phyloP scores from a whole-genome alignment of 352 stramenopile species.

The Halophytophthora polymorphica region DNA sequence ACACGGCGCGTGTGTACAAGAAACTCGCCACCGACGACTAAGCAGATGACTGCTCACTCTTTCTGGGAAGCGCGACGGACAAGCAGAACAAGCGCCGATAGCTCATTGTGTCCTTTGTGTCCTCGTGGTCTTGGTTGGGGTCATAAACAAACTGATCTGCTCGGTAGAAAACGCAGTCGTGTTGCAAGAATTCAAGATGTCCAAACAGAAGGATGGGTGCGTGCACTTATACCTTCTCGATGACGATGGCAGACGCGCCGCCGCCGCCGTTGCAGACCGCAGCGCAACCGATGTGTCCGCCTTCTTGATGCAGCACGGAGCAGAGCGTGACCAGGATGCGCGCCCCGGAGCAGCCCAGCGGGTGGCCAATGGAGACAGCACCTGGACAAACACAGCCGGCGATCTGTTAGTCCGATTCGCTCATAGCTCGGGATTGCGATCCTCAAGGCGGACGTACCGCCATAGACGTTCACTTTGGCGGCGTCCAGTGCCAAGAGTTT shows the following conservation, averaged over 20 bases:
- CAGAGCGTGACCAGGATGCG: conserved; percentile 93
- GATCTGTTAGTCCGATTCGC: too few species aligned
- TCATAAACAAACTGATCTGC: too few species aligned
- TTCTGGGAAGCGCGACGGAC: not conserved
- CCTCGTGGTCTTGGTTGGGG: too few species aligned
- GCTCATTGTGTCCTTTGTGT: too few species aligned
- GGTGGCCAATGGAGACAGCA: conserved; percentile 60
- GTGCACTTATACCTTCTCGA: conserved; percentile 65
- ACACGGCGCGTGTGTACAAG: conserved; percentile 68
- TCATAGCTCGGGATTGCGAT: too few species aligned
- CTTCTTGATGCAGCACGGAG: conserved; percentile 90
- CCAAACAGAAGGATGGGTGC: too few species aligned
- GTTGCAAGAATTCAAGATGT: too few species aligned
- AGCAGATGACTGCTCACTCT: too few species aligned
- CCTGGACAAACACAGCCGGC: conserved; percentile 14
- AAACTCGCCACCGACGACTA: conserved; percentile 65
- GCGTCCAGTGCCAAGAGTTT: conserved; percentile 87
- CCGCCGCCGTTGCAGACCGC: conserved; percentile 97
- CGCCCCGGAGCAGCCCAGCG: conserved; percentile 67
- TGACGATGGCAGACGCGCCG: conserved; percentile 92
- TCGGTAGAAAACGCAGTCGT: too few species aligned
- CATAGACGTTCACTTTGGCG: conserved; percentile 93
- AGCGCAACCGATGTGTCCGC: conserved; percentile 87
- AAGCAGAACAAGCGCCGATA: conserved; percentile 5
- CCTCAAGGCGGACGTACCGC: conserved; percentile 65